phyloP scores from a whole-genome alignment of 495 filamentous ascomycete species.

The Annulohypoxylon stygium region DNA sequence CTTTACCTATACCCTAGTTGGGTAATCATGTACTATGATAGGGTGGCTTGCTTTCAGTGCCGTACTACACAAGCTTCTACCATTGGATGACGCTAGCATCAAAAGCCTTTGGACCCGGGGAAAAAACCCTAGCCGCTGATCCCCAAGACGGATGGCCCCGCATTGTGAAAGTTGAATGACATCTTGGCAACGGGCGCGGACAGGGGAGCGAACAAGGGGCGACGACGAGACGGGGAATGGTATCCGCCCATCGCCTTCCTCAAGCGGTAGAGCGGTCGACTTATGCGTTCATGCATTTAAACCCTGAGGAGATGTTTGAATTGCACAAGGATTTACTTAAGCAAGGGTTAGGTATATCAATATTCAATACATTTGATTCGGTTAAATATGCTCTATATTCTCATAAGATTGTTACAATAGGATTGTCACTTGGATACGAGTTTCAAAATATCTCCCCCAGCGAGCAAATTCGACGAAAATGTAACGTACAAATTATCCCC shows the following conservation, averaged over 20 bases:
- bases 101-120: background rate
- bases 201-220: background rate
- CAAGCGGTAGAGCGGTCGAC: background rate
- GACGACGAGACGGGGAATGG: conserved; percentile 6
- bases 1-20: background rate
- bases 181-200: conserved; percentile 2
- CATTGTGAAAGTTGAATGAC: background rate
- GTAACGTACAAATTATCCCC: conserved; percentile 2
- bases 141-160: conserved; percentile 18
- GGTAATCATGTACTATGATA: background rate
- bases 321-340: background rate
- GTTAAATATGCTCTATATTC: background rate
- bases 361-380: background rate
- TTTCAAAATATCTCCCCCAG: background rate
- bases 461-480: background rate
- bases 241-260: conserved; percentile 4
- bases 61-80: background rate
- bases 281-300: conserved; percentile 10
- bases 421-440: conserved; percentile 11
- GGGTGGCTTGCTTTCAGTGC: background rate
- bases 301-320: background rate
- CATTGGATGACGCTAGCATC: conserved; percentile 10
- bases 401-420: conserved; percentile 1
- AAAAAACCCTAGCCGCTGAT: conserved; percentile 11
- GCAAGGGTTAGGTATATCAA: background rate